Conservation (phyloP, 768 basidiomycete genomes). For the Lenzites betulinus region DNA sequence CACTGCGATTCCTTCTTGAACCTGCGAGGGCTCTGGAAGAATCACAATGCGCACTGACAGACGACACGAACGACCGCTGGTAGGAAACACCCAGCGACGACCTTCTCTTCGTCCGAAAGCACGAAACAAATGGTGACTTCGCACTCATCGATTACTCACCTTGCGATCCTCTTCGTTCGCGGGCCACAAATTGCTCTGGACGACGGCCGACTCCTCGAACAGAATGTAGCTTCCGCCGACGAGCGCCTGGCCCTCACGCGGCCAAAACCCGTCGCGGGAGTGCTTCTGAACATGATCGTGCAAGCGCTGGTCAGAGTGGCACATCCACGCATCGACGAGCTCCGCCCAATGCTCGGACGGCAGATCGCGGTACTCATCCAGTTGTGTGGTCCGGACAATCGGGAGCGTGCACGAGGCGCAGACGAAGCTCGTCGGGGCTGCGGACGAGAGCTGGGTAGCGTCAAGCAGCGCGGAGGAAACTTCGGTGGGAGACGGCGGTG, state of each 20-base stretch:
- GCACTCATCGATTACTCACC: constrained; percentile 50
- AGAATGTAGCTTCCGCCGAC: constrained; percentile 91
- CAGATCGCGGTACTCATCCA: constrained; percentile 71
- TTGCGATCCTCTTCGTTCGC: constrained; percentile 40
- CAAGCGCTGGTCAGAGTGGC: constrained; percentile 86
- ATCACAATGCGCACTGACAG: constrained; percentile 15
- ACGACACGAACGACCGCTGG: constrained; percentile 55
- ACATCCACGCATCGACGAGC: constrained; percentile 98
- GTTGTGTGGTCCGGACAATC: constrained; percentile 52
- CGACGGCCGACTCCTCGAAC: constrained; percentile 63
- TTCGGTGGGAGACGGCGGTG: constrained; percentile 26
- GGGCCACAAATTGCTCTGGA: constrained; percentile 52
- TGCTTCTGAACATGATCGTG: constrained; percentile 66
- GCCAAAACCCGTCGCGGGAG: constrained; percentile 76
- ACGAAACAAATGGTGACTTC: neutral
- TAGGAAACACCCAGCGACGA: constrained; percentile 68
- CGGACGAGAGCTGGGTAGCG: constrained; percentile 59
- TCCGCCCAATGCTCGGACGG: constrained; percentile 98
- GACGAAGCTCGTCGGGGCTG: constrained; percentile 64
- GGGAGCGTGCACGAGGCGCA: constrained; percentile 83
- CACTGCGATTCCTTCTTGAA: constrained; percentile 42
- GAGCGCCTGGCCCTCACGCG: constrained; percentile 65
- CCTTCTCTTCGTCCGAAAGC: constrained; percentile 87
- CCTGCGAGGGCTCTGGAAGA: constrained; percentile 59
- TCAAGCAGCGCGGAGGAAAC: constrained; percentile 60